phyloP scores from a whole-genome alignment of 306 rosid species.

The Casuarina equisetifolia region DNA sequence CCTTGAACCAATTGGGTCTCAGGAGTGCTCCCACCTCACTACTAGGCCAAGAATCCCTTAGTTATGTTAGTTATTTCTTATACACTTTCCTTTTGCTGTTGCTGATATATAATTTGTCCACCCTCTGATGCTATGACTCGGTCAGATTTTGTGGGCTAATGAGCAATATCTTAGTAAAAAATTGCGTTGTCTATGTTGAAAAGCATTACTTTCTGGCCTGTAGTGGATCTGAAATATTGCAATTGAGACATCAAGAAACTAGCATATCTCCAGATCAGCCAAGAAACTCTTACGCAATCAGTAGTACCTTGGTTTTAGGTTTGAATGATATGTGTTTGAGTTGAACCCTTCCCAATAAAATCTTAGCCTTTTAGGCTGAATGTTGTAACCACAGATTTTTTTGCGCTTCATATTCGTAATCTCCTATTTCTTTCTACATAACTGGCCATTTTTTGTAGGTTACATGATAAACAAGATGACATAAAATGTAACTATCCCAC shows the following conservation, averaged over 20 bases:
- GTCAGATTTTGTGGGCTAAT: neutral
- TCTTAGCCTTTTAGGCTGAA: too few species aligned
- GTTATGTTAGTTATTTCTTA: neutral
- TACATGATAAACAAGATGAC: too few species aligned
- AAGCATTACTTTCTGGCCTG: neutral
- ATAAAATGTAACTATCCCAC: too few species aligned
- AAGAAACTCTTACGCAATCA: neutral
- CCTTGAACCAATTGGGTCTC: neutral
- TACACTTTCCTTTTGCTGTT: neutral
- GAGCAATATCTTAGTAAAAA: neutral
- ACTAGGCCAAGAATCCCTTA: neutral
- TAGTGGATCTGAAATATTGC: neutral
- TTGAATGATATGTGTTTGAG: neutral
- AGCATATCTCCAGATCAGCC: neutral
- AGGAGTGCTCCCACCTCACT: neutral
- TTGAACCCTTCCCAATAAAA: neutral
- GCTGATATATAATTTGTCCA: neutral
- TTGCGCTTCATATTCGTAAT: too few species aligned
- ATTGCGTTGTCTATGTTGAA: neutral
- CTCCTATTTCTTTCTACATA: too few species aligned
- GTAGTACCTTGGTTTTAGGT: neutral
- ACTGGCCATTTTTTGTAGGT: too few species aligned
- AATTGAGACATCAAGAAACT: neutral
- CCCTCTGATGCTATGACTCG: neutral
- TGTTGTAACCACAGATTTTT: too few species aligned